Evolutionary conservation across 352 stramenopile species (phyloP), one percentile per base, ranked within the genome.

Genomic region (Phytophthora sojae): DNA sequence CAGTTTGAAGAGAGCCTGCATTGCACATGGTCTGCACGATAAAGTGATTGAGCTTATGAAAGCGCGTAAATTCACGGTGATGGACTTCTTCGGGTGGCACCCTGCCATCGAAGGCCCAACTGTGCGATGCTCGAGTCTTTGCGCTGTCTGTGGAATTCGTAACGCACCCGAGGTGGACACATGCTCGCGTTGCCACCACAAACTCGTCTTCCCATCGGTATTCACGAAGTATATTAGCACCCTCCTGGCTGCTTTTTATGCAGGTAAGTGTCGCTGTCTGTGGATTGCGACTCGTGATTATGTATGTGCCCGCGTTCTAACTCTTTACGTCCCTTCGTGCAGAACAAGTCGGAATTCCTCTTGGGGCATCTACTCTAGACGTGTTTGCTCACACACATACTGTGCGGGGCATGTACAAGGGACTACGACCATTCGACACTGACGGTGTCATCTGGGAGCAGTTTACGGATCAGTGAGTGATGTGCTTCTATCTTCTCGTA

Each of bases 71-170:
- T 88, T 90, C 57, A 85, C 83, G 6, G 81, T 86, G 6, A 92
- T 81, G 11, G 88, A 96, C 55, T 93, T 80, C 53, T 78, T 96
- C 21, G 89, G 89, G 4, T 96, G 89, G 89, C 85, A 96, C 58
- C 89, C 89, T 25, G 78, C 74, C 2, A 90, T 92, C 30, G 89
- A 96, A 79, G 75, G 79, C 17, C 87, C 88, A 2, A 80, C 79
- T n/a, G 86, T 91, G 25, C 76, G 80, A 11, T 95, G 83, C 71
- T 94, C 89, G 3, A 91, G 80, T 56, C 64, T 95, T 11, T 96
- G 89, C 54, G 72, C 77, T 56, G 68, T 89, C 50, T 96, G 89
- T 45, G 79, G 77, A 45, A 90, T 94, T 63, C 89, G 89, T 25
- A 96, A 93, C 65, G 35, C 80, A 6, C 85, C 86, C n/a, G 83